phyloP scores from a whole-genome alignment of 2,329 filamentous ascomycete genomes.

The Cyphellophora europaea region DNA sequence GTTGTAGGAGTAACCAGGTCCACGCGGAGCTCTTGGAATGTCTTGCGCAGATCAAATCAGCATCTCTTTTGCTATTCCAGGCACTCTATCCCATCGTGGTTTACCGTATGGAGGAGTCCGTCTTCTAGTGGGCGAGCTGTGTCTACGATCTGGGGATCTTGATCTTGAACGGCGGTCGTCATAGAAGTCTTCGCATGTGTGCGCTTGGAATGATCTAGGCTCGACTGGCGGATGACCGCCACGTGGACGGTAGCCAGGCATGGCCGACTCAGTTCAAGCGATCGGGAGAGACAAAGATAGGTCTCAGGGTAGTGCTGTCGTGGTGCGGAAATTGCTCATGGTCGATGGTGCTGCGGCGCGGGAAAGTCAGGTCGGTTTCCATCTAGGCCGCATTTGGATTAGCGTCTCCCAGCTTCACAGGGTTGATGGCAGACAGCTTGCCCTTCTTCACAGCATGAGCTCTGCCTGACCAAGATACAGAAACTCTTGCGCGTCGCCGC shows the following conservation, averaged over 20 bases:
- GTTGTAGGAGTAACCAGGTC: constrained; percentile 25
- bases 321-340: no score
- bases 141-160: constrained; percentile 27
- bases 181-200: constrained; percentile 36
- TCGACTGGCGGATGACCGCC: constrained; percentile 11
- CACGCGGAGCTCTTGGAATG: constrained; percentile 26
- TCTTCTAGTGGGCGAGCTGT: constrained; percentile 31
- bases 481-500: no score
- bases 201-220: constrained; percentile 5
- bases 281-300: no score
- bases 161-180: constrained; percentile 33
- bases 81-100: constrained; percentile 19
- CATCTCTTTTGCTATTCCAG: constrained; percentile 20
- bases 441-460: no score
- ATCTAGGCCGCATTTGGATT: no score
- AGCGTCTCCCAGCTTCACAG: no score
- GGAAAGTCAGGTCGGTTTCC: no score
- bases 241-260: constrained; percentile 15
- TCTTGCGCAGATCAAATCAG: constrained; percentile 33
- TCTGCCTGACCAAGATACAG: no score
- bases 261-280: no score
- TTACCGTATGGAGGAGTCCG: constrained; percentile 37
- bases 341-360: no score
- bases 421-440: no score
- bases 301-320: no score